phyloP scores from a whole-genome alignment of 768 basidiomycete species.

The Kwoniella heveanensis region DNA sequence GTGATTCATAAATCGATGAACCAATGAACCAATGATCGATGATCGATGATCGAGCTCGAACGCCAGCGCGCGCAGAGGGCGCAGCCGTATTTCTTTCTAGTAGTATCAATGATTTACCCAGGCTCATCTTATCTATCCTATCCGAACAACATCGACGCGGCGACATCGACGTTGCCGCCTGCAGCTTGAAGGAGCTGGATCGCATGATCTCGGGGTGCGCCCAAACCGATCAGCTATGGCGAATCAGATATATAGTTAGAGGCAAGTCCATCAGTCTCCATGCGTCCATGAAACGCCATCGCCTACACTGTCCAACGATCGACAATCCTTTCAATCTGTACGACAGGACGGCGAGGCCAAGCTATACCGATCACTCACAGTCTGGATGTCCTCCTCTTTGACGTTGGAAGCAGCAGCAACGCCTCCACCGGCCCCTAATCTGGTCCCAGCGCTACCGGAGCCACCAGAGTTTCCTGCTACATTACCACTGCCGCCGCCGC shows the following conservation, averaged over 20 bases:
- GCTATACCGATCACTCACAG: constrained; percentile 52
- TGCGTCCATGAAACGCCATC: no score
- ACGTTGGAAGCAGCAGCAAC: constrained; percentile 27
- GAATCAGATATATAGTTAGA: no score
- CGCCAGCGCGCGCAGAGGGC: no score
- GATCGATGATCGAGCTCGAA: no score
- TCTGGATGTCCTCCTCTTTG: constrained; percentile 66
- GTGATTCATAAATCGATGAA: no score
- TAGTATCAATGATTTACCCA: no score
- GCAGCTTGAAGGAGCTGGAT: constrained; percentile 74
- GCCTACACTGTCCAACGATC: no score
- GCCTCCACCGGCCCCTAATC: not conserved
- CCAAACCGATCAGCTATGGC: constrained; percentile 68
- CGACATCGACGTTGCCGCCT: constrained; percentile 82
- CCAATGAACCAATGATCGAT: no score
- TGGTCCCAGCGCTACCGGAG: constrained; percentile 57
- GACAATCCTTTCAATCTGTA: not conserved
- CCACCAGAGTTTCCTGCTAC: not conserved
- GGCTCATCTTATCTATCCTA: constrained; percentile 3
- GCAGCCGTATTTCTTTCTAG: no score
- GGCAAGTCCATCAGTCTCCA: no score
- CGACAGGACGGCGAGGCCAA: not conserved
- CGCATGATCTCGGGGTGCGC: constrained; percentile 75
- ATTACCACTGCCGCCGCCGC: not conserved
- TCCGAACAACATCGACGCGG: constrained; percentile 79